Conservation (phyloP, 2,329 filamentous ascomycete genomes). For the Cyphellophora attinorum region DNA sequence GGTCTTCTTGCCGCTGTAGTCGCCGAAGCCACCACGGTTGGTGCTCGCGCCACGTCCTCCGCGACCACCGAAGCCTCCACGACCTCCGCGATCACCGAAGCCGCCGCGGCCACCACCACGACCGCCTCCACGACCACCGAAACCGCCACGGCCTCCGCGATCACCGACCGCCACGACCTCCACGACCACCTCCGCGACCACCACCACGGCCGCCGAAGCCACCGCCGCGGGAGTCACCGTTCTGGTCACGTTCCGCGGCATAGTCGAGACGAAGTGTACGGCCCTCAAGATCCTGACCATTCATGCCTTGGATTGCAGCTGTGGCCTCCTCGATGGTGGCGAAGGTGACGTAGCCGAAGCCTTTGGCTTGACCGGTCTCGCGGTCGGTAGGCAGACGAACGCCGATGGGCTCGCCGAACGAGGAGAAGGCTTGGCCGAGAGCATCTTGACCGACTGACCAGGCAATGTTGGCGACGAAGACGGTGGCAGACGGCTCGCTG, state of each 20-base stretch:
- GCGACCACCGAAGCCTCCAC: conserved; percentile 36
- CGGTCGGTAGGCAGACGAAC: conserved; percentile 82
- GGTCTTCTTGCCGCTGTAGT: conserved; percentile 72
- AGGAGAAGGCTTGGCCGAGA: conserved; percentile 64
- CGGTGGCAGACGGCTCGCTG: conserved; percentile 72
- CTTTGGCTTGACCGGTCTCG: conserved; percentile 77
- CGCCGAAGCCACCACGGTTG: conserved; percentile 47
- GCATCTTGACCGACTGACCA: conserved; percentile 73
- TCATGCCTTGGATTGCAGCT: conserved; percentile 58
- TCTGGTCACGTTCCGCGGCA: conserved; percentile 56
- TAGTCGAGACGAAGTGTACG: conserved; percentile 77
- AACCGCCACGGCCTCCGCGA: conserved; percentile 41
- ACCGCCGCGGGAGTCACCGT: conserved; percentile 31
- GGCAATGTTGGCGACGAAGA: conserved; percentile 85
- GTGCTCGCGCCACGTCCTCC: conserved; percentile 34
- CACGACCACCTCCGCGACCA: conserved; percentile 30
- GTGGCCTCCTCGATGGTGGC: conserved; percentile 73
- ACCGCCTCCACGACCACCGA: conserved; percentile 36
- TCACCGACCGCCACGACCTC: conserved; percentile 39
- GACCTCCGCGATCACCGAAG: conserved; percentile 43
- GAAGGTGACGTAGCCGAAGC: conserved; percentile 87
- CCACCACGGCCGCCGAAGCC: conserved; percentile 35
- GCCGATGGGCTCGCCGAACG: conserved; percentile 61
- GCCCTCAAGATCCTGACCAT: conserved; percentile 61
- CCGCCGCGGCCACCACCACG: conserved; percentile 32